Percentiles rank a stretch among this genome's conserved stretches.
Evolutionary conservation across 371 early-diverging fungal genomes (phyloP).

Genomic region (Mortierella sp.): DNA sequence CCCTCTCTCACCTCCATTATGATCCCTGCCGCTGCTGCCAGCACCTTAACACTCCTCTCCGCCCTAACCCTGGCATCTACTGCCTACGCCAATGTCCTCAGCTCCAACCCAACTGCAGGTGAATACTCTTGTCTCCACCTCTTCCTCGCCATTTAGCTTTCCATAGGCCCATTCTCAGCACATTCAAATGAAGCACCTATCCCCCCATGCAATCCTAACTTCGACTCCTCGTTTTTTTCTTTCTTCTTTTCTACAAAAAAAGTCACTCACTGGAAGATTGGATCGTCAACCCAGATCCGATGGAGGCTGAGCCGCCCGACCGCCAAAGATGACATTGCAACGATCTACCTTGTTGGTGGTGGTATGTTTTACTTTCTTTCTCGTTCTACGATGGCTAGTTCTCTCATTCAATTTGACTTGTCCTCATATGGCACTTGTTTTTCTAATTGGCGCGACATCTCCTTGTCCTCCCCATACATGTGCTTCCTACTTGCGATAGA

Average conservation of each 20-base stretch:
- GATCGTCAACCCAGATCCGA: conserved; percentile 14
- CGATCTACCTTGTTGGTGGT: conserved; percentile 40
- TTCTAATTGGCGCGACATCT: not conserved
- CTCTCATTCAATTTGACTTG: not conserved
- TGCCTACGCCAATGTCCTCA: not conserved
- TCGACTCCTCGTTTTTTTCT: not conserved
- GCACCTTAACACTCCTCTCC: not conserved
- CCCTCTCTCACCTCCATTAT: not conserved
- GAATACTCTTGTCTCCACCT: not conserved
- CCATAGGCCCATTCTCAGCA: not conserved
- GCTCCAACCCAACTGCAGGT: conserved; percentile 6
- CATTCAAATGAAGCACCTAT: not conserved
- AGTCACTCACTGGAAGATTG: conserved; percentile 40
- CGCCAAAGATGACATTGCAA: conserved; percentile 10
- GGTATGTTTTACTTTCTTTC: conserved; percentile 1
- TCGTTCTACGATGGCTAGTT: not conserved
- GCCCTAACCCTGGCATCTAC: conserved; percentile 4
- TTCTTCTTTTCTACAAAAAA: not conserved
- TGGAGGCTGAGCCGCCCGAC: conserved; percentile 26
- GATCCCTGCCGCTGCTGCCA: not conserved
- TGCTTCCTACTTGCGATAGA: not conserved
- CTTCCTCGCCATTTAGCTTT: not conserved
- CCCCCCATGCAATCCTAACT: not conserved
- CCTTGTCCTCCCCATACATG: not conserved
- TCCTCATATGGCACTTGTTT: too few relatives aligned